Evolutionary conservation across 345 rosid genomes (phyloP).

Genomic region (Populus pruinosa): DNA sequence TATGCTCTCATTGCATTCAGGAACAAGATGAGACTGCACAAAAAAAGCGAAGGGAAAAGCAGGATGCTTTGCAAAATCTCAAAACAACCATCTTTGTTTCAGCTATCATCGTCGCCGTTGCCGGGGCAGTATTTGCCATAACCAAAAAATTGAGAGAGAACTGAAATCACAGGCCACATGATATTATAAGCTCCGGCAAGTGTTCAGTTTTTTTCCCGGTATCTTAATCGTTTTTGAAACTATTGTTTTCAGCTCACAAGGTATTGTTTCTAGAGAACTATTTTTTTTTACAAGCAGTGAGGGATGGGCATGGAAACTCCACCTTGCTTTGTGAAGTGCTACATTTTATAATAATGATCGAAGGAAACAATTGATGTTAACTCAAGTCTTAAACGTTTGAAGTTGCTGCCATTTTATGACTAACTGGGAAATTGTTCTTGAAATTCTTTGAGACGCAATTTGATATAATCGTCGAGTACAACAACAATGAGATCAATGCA

Average conservation of each 20-base stretch:
- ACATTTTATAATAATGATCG: neutral
- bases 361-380: neutral
- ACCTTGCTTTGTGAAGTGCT: neutral
- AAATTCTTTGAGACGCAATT: too few relatives aligned
- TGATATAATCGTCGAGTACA: too few relatives aligned
- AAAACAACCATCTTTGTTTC: conserved; percentile 30
- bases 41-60: neutral
- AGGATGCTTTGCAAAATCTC: conserved; percentile 4
- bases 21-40: conserved; percentile 4
- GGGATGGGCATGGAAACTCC: neutral
- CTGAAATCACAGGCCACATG: neutral
- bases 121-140: conserved; percentile 28
- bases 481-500: too few relatives aligned
- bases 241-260: neutral
- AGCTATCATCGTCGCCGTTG: conserved; percentile 26
- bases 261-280: neutral
- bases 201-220: neutral
- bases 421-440: too few relatives aligned
- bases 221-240: neutral
- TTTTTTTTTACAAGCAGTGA: neutral
- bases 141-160: conserved; percentile 33
- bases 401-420: too few relatives aligned
- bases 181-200: neutral
- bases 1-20: neutral
- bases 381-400: neutral